Percentiles rank a stretch among this genome's conserved stretches.
Evolutionary conservation across 2,329 filamentous ascomycete genomes (phyloP).

Genomic region (Sphaceloma murrayae): DNA sequence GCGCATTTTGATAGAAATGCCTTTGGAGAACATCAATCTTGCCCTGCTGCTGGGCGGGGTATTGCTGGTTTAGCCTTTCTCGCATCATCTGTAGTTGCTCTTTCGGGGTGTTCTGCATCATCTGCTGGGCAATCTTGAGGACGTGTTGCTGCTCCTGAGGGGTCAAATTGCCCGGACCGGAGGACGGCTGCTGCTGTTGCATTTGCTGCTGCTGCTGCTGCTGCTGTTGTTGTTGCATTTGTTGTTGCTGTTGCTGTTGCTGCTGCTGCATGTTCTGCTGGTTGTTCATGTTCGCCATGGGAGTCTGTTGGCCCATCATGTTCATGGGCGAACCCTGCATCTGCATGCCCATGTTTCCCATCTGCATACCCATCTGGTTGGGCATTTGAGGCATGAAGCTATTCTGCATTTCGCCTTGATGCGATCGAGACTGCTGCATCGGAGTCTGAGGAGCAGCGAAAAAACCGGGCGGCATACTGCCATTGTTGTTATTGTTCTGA

Average conservation of each 20-base stretch:
- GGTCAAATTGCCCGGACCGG: constrained; percentile 24
- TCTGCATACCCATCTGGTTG: constrained; percentile 20
- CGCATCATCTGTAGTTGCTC: constrained; percentile 42
- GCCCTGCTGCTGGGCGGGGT: constrained; percentile 41
- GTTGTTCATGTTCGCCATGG: constrained; percentile 23
- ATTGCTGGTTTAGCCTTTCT: constrained; percentile 34
- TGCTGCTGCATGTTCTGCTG: constrained; percentile 24
- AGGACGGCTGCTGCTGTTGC: constrained; percentile 23
- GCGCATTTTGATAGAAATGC: constrained; percentile 16
- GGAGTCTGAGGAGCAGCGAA: constrained; percentile 30
- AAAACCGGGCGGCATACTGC: constrained; percentile 24
- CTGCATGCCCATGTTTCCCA: background rate
- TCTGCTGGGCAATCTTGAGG: constrained; percentile 37
- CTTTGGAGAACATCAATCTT: constrained; percentile 39
- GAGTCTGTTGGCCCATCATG: constrained; percentile 18
- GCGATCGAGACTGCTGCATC: constrained; percentile 29
- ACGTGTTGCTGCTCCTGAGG: constrained; percentile 37
- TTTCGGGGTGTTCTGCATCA: constrained; percentile 36
- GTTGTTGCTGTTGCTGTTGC: constrained; percentile 20
- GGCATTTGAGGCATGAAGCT: constrained; percentile 41
- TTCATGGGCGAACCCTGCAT: constrained; percentile 43
- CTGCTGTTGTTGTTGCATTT: constrained; percentile 22
- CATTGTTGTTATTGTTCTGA: constrained; percentile 24
- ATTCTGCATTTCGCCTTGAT: constrained; percentile 35
- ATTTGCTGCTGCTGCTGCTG: background rate